A percentile compares a stretch with the other conserved stretches of the same genome.
Conservation (phyloP, 129 eudicot species). For the Erigeron canadensis region DNA sequence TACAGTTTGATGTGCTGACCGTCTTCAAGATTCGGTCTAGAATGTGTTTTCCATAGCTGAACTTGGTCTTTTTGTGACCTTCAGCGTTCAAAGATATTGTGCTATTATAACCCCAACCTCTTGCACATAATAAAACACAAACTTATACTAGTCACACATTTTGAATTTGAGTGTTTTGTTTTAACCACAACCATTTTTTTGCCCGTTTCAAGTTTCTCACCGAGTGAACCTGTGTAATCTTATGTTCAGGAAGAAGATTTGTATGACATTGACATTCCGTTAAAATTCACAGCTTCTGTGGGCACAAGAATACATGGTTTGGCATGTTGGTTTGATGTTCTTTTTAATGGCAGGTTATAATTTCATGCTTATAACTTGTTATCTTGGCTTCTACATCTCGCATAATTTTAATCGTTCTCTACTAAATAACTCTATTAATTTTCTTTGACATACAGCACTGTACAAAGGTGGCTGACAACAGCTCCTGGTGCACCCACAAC, state of each 20-base stretch:
- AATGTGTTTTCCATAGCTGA: neutral
- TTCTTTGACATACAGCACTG: slow-evolving; percentile 49
- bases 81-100: neutral
- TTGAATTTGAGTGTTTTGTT: too few species aligned
- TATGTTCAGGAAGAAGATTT: slow-evolving; percentile 81
- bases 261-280: slow-evolving; percentile 82
- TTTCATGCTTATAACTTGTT: neutral
- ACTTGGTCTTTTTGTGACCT: neutral
- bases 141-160: too few species aligned
- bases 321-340: slow-evolving; percentile 98
- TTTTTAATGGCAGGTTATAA: slow-evolving; percentile 83
- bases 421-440: neutral
- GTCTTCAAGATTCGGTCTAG: neutral
- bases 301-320: slow-evolving; percentile 86
- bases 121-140: neutral
- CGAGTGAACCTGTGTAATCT: neutral
- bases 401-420: neutral
- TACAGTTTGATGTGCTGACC: neutral
- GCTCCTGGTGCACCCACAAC: slow-evolving; percentile 99
- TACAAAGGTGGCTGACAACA: slow-evolving; percentile 96
- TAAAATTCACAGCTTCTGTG: slow-evolving; percentile 66
- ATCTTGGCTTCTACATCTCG: neutral
- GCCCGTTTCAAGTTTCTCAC: neutral
- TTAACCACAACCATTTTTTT: neutral
- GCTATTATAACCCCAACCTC: neutral